Evolutionary conservation across 1,284 basidiomycete species (phyloP).

Genomic region (Moesziomyces sp.): DNA sequence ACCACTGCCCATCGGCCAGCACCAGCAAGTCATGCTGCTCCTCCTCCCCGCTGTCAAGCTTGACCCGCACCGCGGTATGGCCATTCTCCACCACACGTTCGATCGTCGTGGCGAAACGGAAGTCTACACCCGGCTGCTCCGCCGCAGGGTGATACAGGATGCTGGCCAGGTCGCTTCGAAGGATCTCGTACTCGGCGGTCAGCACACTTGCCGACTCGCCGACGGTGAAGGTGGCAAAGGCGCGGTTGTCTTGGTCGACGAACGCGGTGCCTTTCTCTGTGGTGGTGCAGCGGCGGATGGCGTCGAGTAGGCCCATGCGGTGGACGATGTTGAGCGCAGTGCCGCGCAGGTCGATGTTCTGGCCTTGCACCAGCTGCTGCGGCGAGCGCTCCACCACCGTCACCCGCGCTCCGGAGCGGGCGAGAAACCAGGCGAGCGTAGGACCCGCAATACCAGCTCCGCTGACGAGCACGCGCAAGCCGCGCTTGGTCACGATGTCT

Average conservation of each 20-base stretch:
- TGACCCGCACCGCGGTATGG: slow-evolving; percentile 17
- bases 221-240: slow-evolving; percentile 51
- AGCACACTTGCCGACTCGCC: slow-evolving; percentile 9
- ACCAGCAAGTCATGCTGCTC: slow-evolving; percentile 44
- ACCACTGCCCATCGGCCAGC: slow-evolving; percentile 53
- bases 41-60: slow-evolving; percentile 17
- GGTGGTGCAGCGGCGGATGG: slow-evolving; percentile 53
- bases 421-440: slow-evolving; percentile 61
- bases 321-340: slow-evolving; percentile 59
- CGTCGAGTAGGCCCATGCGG: slow-evolving; percentile 61
- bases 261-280: slow-evolving; percentile 63
- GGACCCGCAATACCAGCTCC: slow-evolving; percentile 69
- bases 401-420: slow-evolving; percentile 53
- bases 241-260: slow-evolving; percentile 42
- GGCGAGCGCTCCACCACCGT: slow-evolving; percentile 67
- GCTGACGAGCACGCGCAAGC: slow-evolving; percentile 63
- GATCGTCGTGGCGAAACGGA: slow-evolving; percentile 29
- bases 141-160: slow-evolving; percentile 31
- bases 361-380: slow-evolving; percentile 60
- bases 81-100: slow-evolving; percentile 26
- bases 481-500: too few relatives aligned
- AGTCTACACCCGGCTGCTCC: slow-evolving; percentile 21
- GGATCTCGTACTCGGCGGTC: slow-evolving; percentile 47
- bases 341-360: slow-evolving; percentile 66
- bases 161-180: slow-evolving; percentile 44